Evolutionary conservation across 495 filamentous ascomycete species (phyloP).

Genomic region (Letharia columbiana): DNA sequence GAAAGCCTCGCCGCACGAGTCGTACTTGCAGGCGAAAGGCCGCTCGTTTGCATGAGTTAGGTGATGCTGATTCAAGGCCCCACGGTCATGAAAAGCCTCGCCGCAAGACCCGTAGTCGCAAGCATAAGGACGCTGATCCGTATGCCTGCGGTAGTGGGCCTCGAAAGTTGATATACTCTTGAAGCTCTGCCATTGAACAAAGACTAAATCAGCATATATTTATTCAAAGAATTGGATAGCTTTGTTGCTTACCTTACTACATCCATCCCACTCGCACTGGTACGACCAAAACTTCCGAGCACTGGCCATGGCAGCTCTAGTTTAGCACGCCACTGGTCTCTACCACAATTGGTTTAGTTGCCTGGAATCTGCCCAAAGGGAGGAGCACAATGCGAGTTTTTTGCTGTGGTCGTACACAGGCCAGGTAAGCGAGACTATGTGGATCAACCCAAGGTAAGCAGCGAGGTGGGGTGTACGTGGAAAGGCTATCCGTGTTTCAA

Average conservation of each 20-base stretch:
- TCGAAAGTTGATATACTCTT: neutral
- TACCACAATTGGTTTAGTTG: neutral
- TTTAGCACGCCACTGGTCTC: neutral
- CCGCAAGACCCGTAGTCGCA: neutral
- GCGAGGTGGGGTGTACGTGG: neutral
- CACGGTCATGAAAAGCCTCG: neutral
- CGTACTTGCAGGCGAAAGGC: neutral
- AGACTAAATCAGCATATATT: neutral
- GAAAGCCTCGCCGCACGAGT: neutral
- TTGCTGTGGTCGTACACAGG: neutral
- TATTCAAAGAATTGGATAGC: neutral
- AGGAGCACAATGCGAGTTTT: neutral
- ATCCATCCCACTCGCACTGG: constrained; percentile 1
- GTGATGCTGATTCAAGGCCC: neutral
- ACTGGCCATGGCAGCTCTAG: neutral
- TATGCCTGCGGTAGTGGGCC: neutral
- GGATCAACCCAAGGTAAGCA: neutral
- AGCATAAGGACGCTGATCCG: neutral
- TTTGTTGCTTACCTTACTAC: neutral
- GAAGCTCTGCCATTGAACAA: neutral
- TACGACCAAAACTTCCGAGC: neutral
- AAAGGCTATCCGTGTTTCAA: neutral
- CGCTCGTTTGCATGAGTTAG: neutral
- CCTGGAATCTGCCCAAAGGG: neutral
- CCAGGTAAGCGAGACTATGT: neutral